Evolutionary conservation across 2,329 filamentous ascomycete genomes (phyloP).

Genomic region (Septoria petroselini): DNA sequence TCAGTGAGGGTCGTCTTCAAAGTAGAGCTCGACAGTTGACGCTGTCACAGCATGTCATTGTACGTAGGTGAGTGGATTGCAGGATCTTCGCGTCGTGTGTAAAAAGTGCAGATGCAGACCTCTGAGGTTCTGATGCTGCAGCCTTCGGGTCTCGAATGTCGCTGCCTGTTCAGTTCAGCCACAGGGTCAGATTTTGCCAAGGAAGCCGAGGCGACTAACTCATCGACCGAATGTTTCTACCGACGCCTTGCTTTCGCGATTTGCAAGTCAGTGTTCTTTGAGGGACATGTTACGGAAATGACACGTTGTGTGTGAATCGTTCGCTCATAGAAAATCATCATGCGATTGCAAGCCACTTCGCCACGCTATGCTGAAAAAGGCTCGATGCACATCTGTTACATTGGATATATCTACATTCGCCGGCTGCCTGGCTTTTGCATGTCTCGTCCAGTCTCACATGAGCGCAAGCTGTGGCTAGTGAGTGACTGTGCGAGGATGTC

Average conservation of each 20-base stretch:
- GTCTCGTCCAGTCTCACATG: slow-evolving; percentile 1
- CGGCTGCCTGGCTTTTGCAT: slow-evolving; percentile 7
- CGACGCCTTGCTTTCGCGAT: too few relatives aligned
- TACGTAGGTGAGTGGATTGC: neutral
- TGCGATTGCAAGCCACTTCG: slow-evolving; percentile 1
- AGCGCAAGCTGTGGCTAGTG: slow-evolving; percentile 11
- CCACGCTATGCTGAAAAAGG: slow-evolving; percentile 7
- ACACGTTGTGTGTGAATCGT: too few relatives aligned
- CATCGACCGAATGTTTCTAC: too few relatives aligned
- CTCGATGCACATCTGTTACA: neutral
- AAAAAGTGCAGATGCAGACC: neutral
- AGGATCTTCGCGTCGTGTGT: neutral
- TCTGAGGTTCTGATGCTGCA: slow-evolving; percentile 5
- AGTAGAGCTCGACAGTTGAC: too few relatives aligned
- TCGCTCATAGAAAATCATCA: neutral
- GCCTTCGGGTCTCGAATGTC: slow-evolving; percentile 15
- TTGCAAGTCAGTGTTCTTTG: too few relatives aligned
- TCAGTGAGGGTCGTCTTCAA: neutral
- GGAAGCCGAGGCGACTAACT: slow-evolving; percentile 2
- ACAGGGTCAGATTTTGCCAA: slow-evolving; percentile 2
- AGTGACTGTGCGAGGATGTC: slow-evolving; percentile 4
- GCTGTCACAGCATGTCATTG: neutral
- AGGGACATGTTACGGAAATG: too few relatives aligned
- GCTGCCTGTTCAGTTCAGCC: slow-evolving; percentile 16
- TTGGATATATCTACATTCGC: slow-evolving; percentile 1